Evolutionary conservation across 345 rosid species (phyloP).

Genomic region (Pistacia integerrima): DNA sequence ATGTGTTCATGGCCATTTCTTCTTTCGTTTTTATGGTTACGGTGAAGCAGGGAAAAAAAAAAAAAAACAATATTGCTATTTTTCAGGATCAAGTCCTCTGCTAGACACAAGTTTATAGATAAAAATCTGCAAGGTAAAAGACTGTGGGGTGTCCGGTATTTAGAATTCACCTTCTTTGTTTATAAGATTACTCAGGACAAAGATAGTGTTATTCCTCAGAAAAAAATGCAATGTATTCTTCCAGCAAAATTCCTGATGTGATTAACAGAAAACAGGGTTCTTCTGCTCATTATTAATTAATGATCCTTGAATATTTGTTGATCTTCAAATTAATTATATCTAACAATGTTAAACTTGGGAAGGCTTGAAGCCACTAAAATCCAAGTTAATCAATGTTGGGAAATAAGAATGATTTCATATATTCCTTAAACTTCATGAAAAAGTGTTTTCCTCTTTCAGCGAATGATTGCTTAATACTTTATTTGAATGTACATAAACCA

Average conservation of each 20-base stretch:
- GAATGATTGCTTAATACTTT: too few species aligned
- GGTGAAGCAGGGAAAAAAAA: background rate
- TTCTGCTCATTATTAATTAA: background rate
- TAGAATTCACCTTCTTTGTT: background rate
- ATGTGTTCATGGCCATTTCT: background rate
- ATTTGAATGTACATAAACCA: background rate
- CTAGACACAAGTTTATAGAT: background rate
- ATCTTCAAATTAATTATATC: background rate
- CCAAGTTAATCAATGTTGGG: too few species aligned
- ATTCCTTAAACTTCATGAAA: too few species aligned
- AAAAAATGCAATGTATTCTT: too few species aligned
- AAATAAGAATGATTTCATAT: too few species aligned
- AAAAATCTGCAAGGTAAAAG: background rate
- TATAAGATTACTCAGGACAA: background rate
- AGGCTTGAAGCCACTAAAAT: too few species aligned
- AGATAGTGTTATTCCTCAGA: too few species aligned
- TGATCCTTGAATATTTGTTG: background rate
- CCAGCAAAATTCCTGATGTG: too few species aligned
- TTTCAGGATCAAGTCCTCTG: background rate
- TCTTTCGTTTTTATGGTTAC: background rate
- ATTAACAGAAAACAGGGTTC: background rate
- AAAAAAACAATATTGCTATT: background rate
- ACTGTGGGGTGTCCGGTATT: background rate
- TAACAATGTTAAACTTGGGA: too few species aligned
- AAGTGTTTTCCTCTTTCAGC: too few species aligned